Evolutionary conservation across 2,329 filamentous ascomycete genomes (phyloP), one percentile per base, ranked within the genome.

Genomic region (Aspergillus fumigatiaffinis): DNA sequence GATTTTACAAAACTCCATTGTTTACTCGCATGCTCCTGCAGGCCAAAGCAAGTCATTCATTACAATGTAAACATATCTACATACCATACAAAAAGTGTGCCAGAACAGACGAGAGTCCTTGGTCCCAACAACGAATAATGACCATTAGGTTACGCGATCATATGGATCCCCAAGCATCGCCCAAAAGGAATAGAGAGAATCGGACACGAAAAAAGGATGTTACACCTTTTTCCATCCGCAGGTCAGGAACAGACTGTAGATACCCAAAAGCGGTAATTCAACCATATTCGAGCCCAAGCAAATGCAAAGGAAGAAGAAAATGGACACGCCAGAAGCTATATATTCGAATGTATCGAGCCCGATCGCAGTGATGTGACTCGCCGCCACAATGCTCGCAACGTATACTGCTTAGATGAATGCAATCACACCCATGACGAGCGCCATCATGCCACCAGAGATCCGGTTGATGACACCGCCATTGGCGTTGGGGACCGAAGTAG

Each of bases 401-500:
- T 10, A 28, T n/a, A 10, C 9, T 21, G 35, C 61, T 69, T 74
- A 77, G 60, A 76, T 50, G 53, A 76, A 55, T 32, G 69, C 72
- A 53, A 73, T 57, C 28, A 65, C 67, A 58, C 68, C 75, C 46
- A 73, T 63, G 23, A 71, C 69, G 51, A 73, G 53, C 48, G 71
- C 74, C 54, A 75, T 50, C 63, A 76, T 60, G 50, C 70, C 66
- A 50, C 69, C 69, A 23, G 74, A 73, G 23, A 73, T 70, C 42
- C 69, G 69, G 64, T 73, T 67, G 47, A 59, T 54, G 26, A 68
- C 63, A 38, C 66, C 72, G 32, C 62, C 68, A 56, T 72, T 72
- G 53, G 63, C 61, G 63, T 67, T 64, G 38, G 72, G 67, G 41
- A 71, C 66, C 21, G 63, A 56, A 50, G 62, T 66, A 14, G 59